Conservation (phyloP, 2,329 filamentous ascomycete genomes). For the Neonectria neomacrospora region DNA sequence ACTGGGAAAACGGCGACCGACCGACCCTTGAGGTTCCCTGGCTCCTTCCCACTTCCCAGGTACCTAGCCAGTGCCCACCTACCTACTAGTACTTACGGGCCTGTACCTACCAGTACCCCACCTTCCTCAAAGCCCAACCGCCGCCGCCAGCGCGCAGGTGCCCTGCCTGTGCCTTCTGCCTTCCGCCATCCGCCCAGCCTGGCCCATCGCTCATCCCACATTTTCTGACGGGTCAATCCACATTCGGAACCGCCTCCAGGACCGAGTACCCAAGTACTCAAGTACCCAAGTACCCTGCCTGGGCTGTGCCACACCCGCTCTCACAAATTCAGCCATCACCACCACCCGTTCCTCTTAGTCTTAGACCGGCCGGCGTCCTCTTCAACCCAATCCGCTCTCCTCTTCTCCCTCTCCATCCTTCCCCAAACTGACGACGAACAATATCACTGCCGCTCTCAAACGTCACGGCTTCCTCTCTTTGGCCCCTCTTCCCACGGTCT, state of each 20-base stretch:
- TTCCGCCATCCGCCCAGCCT: conserved; percentile 7
- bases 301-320: conserved; percentile 36
- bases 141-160: conserved; percentile 32
- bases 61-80: conserved; percentile 10
- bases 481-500: conserved; percentile 35
- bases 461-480: conserved; percentile 33
- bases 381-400: conserved; percentile 13
- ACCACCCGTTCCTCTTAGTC: conserved; percentile 35
- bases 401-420: conserved; percentile 17
- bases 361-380: conserved; percentile 36
- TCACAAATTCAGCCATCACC: conserved; percentile 20
- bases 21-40: conserved; percentile 8
- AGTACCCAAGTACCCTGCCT: no score
- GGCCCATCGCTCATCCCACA: conserved; percentile 9
- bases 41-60: conserved; percentile 16
- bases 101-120: not conserved
- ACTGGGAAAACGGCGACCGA: conserved; percentile 21
- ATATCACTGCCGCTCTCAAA: conserved; percentile 6
- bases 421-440: not conserved
- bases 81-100: no score
- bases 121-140: conserved; percentile 33
- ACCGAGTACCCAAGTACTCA: no score
- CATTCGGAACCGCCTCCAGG: conserved; percentile 38
- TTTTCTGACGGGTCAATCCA: conserved; percentile 26
- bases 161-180: not conserved